Percentiles rank a stretch among this genome's conserved stretches.
phyloP scores from a whole-genome alignment of 495 filamentous ascomycete genomes.

The Pyronema omphalodes region DNA sequence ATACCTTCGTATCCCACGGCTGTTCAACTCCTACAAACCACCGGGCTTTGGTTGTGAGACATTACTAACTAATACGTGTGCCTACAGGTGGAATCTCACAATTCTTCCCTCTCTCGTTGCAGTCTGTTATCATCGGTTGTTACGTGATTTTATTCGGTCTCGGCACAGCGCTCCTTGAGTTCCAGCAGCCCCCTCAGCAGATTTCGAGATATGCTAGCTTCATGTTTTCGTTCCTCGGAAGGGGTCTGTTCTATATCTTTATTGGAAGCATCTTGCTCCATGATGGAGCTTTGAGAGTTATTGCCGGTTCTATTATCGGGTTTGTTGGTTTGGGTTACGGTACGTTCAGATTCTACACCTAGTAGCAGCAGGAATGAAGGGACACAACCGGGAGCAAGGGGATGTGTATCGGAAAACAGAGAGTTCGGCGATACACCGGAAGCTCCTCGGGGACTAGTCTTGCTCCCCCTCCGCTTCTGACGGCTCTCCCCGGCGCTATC shows the following conservation, averaged over 20 bases:
- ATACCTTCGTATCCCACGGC: background rate
- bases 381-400: too few relatives aligned
- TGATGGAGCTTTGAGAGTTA: conserved; percentile 34
- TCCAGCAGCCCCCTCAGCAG: conserved; percentile 75
- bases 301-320: conserved; percentile 55
- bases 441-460: too few relatives aligned
- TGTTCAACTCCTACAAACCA: too few relatives aligned
- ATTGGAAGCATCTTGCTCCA: conserved; percentile 68
- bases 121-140: conserved; percentile 53
- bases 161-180: conserved; percentile 57
- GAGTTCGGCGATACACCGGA: background rate
- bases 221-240: conserved; percentile 91
- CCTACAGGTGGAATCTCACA: conserved; percentile 48
- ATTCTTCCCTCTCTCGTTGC: conserved; percentile 49
- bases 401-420: too few relatives aligned
- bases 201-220: conserved; percentile 87
- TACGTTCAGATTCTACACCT: conserved; percentile 4
- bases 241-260: conserved; percentile 95
- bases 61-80: background rate
- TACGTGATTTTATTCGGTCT: conserved; percentile 86
- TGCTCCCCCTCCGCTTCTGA: background rate
- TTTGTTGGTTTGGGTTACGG: conserved; percentile 58
- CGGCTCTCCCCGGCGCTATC: background rate
- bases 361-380: background rate
- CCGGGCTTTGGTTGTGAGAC: background rate